Conservation (phyloP, 1,139 yeast species). For the Suhomyces bokatorum region DNA sequence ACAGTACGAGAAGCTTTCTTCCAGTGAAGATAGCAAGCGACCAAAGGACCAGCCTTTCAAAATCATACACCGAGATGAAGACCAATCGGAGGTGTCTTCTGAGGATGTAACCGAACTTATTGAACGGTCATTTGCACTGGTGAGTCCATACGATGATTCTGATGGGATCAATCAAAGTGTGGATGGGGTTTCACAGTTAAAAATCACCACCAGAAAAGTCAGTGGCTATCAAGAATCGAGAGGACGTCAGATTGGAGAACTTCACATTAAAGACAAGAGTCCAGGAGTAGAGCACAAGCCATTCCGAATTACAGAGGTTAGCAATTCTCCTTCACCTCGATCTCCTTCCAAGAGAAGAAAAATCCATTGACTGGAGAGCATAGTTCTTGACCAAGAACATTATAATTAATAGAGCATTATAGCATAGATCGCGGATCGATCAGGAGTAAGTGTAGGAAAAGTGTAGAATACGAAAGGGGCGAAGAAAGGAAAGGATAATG, state of each 20-base stretch:
- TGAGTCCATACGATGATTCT: constrained; percentile 4
- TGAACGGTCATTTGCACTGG: constrained; percentile 3
- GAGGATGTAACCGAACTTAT: constrained; percentile 4
- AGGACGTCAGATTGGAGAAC: neutral
- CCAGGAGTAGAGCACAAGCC: neutral
- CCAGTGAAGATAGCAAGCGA: constrained; percentile 3
- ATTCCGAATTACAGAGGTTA: neutral
- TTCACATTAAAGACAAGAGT: neutral
- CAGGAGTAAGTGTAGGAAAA: neutral
- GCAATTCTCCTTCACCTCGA: constrained; percentile 6
- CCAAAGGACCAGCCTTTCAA: constrained; percentile 15
- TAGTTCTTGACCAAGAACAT: neutral
- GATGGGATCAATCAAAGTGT: constrained; percentile 16
- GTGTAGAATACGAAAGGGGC: too few relatives aligned
- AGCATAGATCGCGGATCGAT: neutral
- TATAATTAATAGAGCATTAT: neutral
- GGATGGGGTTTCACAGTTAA: constrained; percentile 17
- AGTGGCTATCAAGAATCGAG: neutral
- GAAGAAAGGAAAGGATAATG: too few relatives aligned
- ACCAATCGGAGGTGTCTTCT: constrained; percentile 1
- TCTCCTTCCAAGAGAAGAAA: constrained; percentile 12
- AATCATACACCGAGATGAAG: constrained; percentile 9
- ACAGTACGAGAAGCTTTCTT: constrained; percentile 1
- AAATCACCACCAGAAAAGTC: constrained; percentile 7
- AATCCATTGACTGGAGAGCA: constrained; percentile 1